Evolutionary conservation across 192 early-diverging fungal species (phyloP).

Genomic region (Backusella liffmaniae): DNA sequence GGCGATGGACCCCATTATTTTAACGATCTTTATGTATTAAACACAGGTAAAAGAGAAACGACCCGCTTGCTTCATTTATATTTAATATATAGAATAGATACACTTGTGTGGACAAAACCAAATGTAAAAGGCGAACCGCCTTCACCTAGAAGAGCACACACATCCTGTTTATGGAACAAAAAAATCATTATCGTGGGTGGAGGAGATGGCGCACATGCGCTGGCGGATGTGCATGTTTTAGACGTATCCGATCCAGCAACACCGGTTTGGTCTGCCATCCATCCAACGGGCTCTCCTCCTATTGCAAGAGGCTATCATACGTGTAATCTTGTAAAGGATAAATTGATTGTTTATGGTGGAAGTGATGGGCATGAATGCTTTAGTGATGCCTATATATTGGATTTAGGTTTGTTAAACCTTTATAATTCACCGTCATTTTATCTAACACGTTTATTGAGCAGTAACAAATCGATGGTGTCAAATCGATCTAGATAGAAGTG

Average conservation of each 20-base stretch:
- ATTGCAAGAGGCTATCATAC: slow-evolving; percentile 87
- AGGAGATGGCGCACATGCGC: slow-evolving; percentile 80
- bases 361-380: slow-evolving; percentile 86
- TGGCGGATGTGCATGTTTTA: slow-evolving; percentile 75
- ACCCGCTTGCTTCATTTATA: too few relatives aligned
- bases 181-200: slow-evolving; percentile 85
- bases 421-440: neutral
- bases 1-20: slow-evolving; percentile 87
- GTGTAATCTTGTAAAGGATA: slow-evolving; percentile 76
- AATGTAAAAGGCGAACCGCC: slow-evolving; percentile 52
- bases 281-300: slow-evolving; percentile 64
- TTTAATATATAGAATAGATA: slow-evolving; percentile 34
- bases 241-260: slow-evolving; percentile 45
- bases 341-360: slow-evolving; percentile 83
- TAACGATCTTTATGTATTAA: slow-evolving; percentile 73
- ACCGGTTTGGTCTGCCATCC: slow-evolving; percentile 56
- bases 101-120: slow-evolving; percentile 71
- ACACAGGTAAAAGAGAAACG: slow-evolving; percentile 50
- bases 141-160: slow-evolving; percentile 76
- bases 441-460: neutral
- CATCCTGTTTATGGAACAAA: slow-evolving; percentile 74
- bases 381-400: slow-evolving; percentile 62
- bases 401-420: slow-evolving; percentile 38
- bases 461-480: slow-evolving; percentile 58
- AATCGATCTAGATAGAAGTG: slow-evolving; percentile 57